These are phyloP conservation scores for Chlamydomonas sphaeroides DNA, from an alignment of 139 green algal genomes.

Conservation along the genomic window DNA sequence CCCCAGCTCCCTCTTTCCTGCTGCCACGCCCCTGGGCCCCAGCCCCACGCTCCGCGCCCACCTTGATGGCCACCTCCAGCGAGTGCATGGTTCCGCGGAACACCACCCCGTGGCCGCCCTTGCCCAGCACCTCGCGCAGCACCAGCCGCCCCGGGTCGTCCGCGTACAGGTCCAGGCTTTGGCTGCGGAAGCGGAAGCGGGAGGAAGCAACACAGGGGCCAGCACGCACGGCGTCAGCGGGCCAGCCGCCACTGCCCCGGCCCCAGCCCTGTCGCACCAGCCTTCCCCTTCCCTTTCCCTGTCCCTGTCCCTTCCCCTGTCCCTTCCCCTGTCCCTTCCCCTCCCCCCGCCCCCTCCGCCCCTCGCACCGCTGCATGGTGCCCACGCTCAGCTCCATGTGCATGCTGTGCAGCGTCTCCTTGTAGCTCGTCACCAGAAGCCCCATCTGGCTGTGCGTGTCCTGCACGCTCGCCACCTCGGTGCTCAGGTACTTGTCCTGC, in stretches of 20 bases:
- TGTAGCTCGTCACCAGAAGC: slow-evolving; percentile 28
- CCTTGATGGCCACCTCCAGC: slow-evolving; percentile 46
- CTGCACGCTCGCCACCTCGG: slow-evolving; percentile 32
- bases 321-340: too few species aligned
- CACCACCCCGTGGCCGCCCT: slow-evolving; percentile 40
- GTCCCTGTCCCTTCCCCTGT: too few species aligned
- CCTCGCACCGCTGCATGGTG: background rate
- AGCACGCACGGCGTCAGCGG: too few species aligned
- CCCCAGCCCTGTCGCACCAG: too few species aligned
- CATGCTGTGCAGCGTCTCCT: slow-evolving; percentile 38
- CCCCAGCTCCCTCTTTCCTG: too few species aligned
- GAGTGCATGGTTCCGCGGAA: slow-evolving; percentile 35
- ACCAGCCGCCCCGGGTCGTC: slow-evolving; percentile 29
- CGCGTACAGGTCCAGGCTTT: slow-evolving; percentile 13
- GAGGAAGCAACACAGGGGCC: too few species aligned
- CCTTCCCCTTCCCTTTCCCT: too few species aligned
- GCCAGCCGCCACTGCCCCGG: too few species aligned
- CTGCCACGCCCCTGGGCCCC: too few species aligned
- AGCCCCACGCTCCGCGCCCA: background rate
- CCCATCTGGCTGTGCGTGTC: slow-evolving; percentile 42
- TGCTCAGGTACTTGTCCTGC: slow-evolving; percentile 13
- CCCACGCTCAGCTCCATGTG: slow-evolving; percentile 40
- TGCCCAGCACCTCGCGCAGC: slow-evolving; percentile 34
- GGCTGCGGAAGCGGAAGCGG: background rate
- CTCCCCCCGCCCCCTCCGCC: too few species aligned